Percentiles rank a stretch among this genome's conserved stretches.
Evolutionary conservation across 352 stramenopile genomes (phyloP).

Genomic region (Discostella stelligera): DNA sequence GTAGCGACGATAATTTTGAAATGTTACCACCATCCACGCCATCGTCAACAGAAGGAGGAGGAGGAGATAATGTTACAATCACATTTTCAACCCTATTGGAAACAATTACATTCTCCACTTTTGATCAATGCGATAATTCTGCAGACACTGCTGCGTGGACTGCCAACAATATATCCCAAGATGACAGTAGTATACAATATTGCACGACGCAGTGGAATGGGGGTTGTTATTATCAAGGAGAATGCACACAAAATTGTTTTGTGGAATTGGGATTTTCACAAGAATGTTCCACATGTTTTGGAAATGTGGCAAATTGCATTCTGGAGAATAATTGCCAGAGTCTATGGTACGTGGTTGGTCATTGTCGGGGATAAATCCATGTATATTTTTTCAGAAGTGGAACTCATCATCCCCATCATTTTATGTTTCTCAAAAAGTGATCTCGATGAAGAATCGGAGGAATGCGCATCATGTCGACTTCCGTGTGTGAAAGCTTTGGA

Average conservation of each 20-base stretch:
- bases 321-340: neutral
- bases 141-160: slow-evolving; percentile 23
- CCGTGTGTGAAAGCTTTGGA: neutral
- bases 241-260: slow-evolving; percentile 23
- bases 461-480: neutral
- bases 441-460: neutral
- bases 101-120: neutral
- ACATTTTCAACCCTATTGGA: neutral
- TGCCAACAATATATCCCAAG: neutral
- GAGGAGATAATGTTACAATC: neutral
- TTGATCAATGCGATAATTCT: slow-evolving; percentile 10
- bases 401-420: neutral
- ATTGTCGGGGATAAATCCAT: neutral
- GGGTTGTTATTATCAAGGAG: slow-evolving; percentile 25
- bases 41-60: neutral
- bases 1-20: neutral
- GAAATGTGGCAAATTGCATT: slow-evolving; percentile 2
- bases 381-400: neutral
- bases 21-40: neutral
- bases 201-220: slow-evolving; percentile 27
- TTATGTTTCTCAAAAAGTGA: neutral
- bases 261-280: slow-evolving; percentile 31
- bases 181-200: slow-evolving; percentile 10
- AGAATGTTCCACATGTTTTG: slow-evolving; percentile 23
- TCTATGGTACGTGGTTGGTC: neutral